These are phyloP conservation scores for Rhizophora apiculata DNA, from an alignment of 345 rosid species.

Conservation along the genomic window DNA sequence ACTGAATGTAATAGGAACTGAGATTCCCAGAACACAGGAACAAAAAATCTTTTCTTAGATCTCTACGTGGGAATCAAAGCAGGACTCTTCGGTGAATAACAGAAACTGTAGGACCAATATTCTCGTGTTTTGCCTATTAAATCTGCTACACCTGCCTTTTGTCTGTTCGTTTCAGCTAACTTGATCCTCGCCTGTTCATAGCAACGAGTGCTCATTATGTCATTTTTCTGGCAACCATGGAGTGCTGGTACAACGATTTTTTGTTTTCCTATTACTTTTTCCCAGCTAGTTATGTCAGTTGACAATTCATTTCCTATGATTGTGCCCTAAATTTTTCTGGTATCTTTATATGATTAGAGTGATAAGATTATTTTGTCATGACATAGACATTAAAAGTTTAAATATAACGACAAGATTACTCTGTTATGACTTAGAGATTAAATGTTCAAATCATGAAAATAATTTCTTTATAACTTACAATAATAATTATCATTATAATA, in stretches of 20 bases:
- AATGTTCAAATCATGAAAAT: no score
- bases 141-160: slow-evolving; percentile 27
- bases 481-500: no score
- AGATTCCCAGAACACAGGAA: slow-evolving; percentile 25
- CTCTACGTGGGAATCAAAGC: slow-evolving; percentile 8
- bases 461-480: no score
- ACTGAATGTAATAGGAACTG: slow-evolving; percentile 33
- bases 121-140: slow-evolving; percentile 20
- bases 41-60: slow-evolving; percentile 22
- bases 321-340: background rate
- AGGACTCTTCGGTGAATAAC: slow-evolving; percentile 9
- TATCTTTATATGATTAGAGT: background rate
- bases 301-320: slow-evolving; percentile 12
- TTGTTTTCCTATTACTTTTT: slow-evolving; percentile 26
- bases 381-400: no score
- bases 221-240: slow-evolving; percentile 25
- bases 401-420: no score
- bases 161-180: slow-evolving; percentile 26
- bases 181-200: slow-evolving; percentile 29
- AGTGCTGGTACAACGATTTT: slow-evolving; percentile 8
- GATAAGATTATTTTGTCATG: no score
- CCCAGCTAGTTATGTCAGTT: slow-evolving; percentile 17
- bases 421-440: no score
- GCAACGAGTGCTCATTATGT: slow-evolving; percentile 1
- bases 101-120: slow-evolving; percentile 21